phyloP scores from a whole-genome alignment of 352 stramenopile genomes.

The Phytophthora aleatoria region DNA sequence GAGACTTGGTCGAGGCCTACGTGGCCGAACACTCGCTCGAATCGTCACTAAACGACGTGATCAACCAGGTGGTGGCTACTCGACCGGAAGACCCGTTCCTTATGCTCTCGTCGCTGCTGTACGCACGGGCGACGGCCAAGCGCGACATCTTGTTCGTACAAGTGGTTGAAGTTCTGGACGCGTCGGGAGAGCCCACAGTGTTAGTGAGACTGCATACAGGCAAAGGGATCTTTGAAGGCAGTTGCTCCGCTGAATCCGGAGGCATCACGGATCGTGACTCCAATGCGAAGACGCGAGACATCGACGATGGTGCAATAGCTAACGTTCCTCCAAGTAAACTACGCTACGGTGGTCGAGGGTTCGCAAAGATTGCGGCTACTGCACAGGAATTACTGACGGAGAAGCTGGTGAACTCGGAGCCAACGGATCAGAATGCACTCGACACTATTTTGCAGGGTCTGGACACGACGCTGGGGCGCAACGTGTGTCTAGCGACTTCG shows the following conservation, averaged over 20 bases:
- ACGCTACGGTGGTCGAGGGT: constrained; percentile 47
- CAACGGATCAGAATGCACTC: constrained; percentile 50
- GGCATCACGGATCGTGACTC: constrained; percentile 42
- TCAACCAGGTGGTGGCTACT: constrained; percentile 74
- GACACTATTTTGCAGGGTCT: constrained; percentile 44
- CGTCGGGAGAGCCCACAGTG: constrained; percentile 41
- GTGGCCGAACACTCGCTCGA: constrained; percentile 74
- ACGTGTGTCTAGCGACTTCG: constrained; percentile 64
- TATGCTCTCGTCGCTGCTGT: constrained; percentile 67
- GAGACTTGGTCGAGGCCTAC: constrained; percentile 80
- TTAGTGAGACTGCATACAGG: constrained; percentile 69
- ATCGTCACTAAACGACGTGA: constrained; percentile 62
- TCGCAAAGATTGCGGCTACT: constrained; percentile 36
- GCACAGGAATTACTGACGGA: constrained; percentile 46
- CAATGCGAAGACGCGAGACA: constrained; percentile 1
- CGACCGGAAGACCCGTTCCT: constrained; percentile 73
- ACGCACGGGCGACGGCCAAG: constrained; percentile 60
- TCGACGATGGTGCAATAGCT: neutral
- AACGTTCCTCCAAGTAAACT: constrained; percentile 40
- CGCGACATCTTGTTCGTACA: constrained; percentile 73
- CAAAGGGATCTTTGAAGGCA: constrained; percentile 68
- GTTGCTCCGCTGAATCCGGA: constrained; percentile 40
- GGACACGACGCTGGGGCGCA: constrained; percentile 54
- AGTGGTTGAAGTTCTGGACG: constrained; percentile 59
- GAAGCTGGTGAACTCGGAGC: constrained; percentile 47